Conservation (phyloP, 495 filamentous ascomycete genomes). For the Tuber indicum region DNA sequence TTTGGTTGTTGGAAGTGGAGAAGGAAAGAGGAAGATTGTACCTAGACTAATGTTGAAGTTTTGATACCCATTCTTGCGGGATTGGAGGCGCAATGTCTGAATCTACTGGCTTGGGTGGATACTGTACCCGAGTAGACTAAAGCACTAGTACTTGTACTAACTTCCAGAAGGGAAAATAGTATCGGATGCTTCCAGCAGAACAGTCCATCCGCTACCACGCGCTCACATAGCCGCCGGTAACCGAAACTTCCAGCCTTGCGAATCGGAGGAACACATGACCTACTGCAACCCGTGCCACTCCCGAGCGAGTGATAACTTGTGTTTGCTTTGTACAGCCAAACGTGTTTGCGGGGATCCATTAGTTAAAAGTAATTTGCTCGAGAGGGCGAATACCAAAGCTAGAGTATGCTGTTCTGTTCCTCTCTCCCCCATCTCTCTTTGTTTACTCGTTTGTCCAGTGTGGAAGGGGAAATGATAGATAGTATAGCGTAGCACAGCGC, state of each 20-base stretch:
- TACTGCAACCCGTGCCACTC: background rate
- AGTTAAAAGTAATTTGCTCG: background rate
- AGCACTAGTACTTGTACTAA: background rate
- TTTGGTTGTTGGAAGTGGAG: background rate
- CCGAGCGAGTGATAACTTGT: background rate
- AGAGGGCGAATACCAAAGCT: background rate
- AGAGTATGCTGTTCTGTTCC: background rate
- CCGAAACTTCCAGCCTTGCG: background rate
- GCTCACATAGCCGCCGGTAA: background rate
- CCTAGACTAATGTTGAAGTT: slow-evolving; percentile 4
- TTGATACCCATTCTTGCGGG: background rate
- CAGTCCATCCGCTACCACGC: background rate
- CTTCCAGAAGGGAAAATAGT: background rate
- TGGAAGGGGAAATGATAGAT: too few species aligned
- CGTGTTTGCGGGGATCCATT: background rate
- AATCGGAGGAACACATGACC: background rate
- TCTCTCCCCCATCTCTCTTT: background rate
- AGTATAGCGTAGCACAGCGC: background rate
- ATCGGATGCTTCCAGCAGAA: background rate
- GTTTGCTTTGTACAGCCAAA: background rate
- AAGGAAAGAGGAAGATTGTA: background rate
- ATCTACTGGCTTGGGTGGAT: background rate
- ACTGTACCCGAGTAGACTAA: background rate
- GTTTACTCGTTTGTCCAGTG: background rate
- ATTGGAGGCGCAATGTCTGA: background rate